Evolutionary conservation across 202 grass and related monocot genomes (phyloP).

Genomic region (Brachypodium distachyon): DNA sequence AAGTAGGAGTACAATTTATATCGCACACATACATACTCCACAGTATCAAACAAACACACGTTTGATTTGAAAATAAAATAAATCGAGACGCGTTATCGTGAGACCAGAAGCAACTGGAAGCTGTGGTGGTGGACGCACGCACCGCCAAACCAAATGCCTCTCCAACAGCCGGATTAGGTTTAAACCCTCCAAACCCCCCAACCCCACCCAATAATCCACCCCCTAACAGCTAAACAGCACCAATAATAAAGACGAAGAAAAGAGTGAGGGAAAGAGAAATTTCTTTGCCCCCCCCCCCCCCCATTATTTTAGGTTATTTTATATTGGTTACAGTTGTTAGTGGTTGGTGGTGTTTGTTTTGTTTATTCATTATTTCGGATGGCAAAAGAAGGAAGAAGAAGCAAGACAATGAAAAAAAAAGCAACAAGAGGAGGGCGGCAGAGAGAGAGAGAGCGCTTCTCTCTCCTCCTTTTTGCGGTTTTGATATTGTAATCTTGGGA

Average conservation of each 20-base stretch:
- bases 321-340: conserved; percentile 33
- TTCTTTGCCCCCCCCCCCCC: neutral
- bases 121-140: conserved; percentile 33
- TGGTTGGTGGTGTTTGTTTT: conserved; percentile 22
- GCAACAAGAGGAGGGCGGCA: too few species aligned
- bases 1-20: too few species aligned
- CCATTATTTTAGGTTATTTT: conserved; percentile 17
- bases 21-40: neutral
- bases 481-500: conserved; percentile 54
- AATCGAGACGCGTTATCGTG: conserved; percentile 26
- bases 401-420: too few species aligned
- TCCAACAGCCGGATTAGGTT: conserved; percentile 17
- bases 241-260: conserved; percentile 16
- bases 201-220: conserved; percentile 38
- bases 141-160: conserved; percentile 22
- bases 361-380: neutral
- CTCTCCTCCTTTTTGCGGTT: neutral
- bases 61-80: too few species aligned
- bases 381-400: conserved; percentile 1
- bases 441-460: neutral
- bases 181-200: conserved; percentile 28
- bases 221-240: neutral
- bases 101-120: conserved; percentile 38
- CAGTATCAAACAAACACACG: neutral
- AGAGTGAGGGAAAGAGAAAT: conserved; percentile 9